These are phyloP conservation scores for Chenopodium berlandieri DNA, from an alignment of 148 eudicot genomes.

Conservation along the genomic window DNA sequence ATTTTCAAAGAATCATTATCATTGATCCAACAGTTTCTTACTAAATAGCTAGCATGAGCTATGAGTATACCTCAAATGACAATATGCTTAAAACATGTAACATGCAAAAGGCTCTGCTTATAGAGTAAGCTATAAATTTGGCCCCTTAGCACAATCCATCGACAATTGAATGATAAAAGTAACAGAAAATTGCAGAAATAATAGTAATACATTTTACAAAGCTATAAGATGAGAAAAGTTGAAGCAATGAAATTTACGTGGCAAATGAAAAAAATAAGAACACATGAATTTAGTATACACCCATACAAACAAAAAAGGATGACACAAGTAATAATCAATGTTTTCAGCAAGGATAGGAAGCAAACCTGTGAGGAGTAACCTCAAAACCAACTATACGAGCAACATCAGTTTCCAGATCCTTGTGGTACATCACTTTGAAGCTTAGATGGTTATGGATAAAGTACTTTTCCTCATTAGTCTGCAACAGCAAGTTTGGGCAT, in stretches of 20 bases:
- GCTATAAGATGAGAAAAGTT: background rate
- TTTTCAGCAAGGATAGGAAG: slow-evolving; percentile 9
- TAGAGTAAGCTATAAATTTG: background rate
- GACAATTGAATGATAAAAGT: background rate
- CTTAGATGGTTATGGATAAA: slow-evolving; percentile 48
- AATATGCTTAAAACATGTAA: background rate
- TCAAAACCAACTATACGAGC: slow-evolving; percentile 59
- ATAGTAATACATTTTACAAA: too few species aligned
- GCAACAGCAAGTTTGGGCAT: slow-evolving; percentile 19
- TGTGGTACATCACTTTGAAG: slow-evolving; percentile 55
- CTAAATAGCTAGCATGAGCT: background rate
- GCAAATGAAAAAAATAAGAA: background rate
- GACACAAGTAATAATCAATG: background rate
- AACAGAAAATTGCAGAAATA: background rate
- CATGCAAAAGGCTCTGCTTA: background rate
- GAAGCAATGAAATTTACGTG: background rate
- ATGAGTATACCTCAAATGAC: background rate
- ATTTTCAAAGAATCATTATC: background rate
- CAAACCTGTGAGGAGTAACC: slow-evolving; percentile 48
- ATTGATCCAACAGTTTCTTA: background rate
- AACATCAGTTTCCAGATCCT: slow-evolving; percentile 42
- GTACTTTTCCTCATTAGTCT: slow-evolving; percentile 47
- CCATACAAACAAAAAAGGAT: background rate
- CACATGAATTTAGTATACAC: background rate
- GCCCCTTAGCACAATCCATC: background rate